phyloP scores from a whole-genome alignment of 331 rosid genomes.

The Erythrophleum ivorense region DNA sequence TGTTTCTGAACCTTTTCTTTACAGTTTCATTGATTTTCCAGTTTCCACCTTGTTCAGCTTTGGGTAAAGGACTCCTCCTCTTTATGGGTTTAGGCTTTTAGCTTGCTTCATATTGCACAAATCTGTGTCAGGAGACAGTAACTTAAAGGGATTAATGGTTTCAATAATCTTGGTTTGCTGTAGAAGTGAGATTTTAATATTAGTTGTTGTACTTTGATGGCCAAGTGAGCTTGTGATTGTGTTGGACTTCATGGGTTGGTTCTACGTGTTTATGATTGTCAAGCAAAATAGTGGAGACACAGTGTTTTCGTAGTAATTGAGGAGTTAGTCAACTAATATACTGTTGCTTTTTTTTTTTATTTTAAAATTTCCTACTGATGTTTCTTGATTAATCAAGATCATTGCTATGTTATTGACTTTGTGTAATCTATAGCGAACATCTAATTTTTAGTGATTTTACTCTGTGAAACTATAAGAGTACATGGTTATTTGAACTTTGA shows the following conservation, averaged over 20 bases:
- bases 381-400: not conserved
- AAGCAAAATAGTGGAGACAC: not conserved
- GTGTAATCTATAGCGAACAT: not conserved
- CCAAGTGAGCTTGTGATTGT: not conserved
- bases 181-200: not conserved
- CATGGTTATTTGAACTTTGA: not conserved
- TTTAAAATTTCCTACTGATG: too few relatives aligned
- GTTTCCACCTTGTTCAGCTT: not conserved
- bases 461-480: not conserved
- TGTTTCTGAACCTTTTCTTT: not conserved
- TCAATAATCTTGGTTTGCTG: constrained; percentile 2
- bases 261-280: too few relatives aligned
- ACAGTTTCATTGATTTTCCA: constrained; percentile 6
- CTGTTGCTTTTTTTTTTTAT: too few relatives aligned
- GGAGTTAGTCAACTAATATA: too few relatives aligned
- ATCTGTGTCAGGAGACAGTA: not conserved
- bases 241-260: not conserved
- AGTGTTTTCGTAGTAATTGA: not conserved
- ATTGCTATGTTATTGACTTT: not conserved
- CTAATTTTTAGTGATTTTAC: not conserved
- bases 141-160: not conserved
- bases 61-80: not conserved
- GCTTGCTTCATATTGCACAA: not conserved
- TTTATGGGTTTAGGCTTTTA: not conserved
- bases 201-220: not conserved